Conservation (phyloP, 2,329 filamentous ascomycete species). For the Xylaria sp. region DNA sequence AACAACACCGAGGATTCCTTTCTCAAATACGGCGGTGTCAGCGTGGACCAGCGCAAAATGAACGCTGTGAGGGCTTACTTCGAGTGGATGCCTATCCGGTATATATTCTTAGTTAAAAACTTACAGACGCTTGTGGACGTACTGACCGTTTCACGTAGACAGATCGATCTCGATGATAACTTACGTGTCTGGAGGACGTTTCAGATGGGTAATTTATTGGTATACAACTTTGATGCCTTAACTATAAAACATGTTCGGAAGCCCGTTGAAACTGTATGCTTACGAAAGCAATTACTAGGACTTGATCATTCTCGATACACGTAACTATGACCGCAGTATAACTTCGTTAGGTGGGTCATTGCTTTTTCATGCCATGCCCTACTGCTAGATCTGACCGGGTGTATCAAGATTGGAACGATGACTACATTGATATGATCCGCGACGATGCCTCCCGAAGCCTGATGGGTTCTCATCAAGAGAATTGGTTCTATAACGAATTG, state of each 20-base stretch:
- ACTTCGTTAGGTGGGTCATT: constrained; percentile 54
- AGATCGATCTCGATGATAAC: constrained; percentile 75
- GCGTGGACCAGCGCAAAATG: constrained; percentile 77
- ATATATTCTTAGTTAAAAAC: constrained; percentile 25
- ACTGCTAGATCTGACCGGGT: constrained; percentile 20
- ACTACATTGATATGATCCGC: constrained; percentile 69
- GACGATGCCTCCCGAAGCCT: constrained; percentile 74
- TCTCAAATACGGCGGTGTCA: constrained; percentile 65
- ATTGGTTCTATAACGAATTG: constrained; percentile 75
- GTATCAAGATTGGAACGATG: constrained; percentile 66
- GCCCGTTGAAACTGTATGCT: constrained; percentile 57
- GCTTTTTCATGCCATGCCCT: background rate
- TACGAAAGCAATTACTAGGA: constrained; percentile 62
- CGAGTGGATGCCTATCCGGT: constrained; percentile 70
- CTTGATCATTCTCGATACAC: constrained; percentile 74
- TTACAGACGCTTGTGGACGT: constrained; percentile 32
- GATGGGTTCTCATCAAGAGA: constrained; percentile 78
- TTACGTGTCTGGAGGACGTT: constrained; percentile 75
- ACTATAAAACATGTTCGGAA: background rate
- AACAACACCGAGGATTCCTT: constrained; percentile 76
- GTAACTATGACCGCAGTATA: constrained; percentile 74
- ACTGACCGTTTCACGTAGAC: constrained; percentile 53
- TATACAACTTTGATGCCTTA: constrained; percentile 2
- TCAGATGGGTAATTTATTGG: constrained; percentile 69
- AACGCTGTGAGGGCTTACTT: constrained; percentile 77